phyloP scores from a whole-genome alignment of 768 basidiomycete species.

The Termitomyces bulborhizus region DNA sequence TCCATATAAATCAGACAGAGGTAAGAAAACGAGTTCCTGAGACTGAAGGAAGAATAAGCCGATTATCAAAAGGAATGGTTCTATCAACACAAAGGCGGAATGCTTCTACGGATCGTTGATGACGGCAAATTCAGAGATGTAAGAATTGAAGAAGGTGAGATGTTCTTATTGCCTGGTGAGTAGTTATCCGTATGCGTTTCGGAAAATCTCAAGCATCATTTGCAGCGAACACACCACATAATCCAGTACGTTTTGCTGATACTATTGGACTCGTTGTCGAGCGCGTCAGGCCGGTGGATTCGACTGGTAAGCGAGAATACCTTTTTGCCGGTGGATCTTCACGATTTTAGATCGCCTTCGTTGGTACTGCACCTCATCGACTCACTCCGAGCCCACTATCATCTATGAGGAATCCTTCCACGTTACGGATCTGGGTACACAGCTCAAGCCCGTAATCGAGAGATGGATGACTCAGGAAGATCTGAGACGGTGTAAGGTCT shows the following conservation, averaged over 20 bases:
- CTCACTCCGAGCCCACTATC: conserved; percentile 60
- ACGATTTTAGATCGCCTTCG: conserved; percentile 68
- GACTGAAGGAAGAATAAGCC: background rate
- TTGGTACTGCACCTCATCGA: conserved; percentile 60
- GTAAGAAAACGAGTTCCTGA: conserved; percentile 26
- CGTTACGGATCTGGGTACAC: conserved; percentile 85
- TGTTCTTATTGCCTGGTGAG: conserved; percentile 91
- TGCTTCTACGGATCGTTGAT: conserved; percentile 85
- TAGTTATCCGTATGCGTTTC: background rate
- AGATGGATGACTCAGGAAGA: conserved; percentile 81
- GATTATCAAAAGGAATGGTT: conserved; percentile 98
- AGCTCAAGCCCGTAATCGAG: conserved; percentile 88
- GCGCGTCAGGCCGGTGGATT: conserved; percentile 67
- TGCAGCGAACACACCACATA: conserved; percentile 91
- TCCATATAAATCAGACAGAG: conserved; percentile 95
- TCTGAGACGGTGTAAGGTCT: conserved; percentile 29
- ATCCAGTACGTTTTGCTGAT: conserved; percentile 85
- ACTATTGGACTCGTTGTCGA: conserved; percentile 93
- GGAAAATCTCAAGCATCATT: background rate
- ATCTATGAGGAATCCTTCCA: conserved; percentile 85
- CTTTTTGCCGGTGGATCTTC: background rate
- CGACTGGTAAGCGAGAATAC: conserved; percentile 56
- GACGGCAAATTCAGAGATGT: conserved; percentile 80
- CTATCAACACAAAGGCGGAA: conserved; percentile 92
- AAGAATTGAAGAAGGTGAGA: conserved; percentile 88